phyloP scores from a whole-genome alignment of 371 early-diverging fungal genomes.

The Umbelopsis sp. region DNA sequence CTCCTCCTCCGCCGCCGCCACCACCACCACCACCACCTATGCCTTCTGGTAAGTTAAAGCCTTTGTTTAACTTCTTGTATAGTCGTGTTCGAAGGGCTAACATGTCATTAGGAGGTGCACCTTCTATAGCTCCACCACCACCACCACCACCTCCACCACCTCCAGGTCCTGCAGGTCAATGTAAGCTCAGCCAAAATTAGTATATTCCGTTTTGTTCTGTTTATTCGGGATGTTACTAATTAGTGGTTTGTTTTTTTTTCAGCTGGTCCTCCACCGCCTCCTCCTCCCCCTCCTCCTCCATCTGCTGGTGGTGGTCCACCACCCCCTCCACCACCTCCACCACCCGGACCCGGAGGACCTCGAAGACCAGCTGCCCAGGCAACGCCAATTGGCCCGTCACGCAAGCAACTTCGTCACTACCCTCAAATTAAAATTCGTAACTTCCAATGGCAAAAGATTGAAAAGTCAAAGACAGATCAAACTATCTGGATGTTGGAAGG shows the following conservation, averaged over 20 bases:
- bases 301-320: neutral
- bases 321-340: slow-evolving; percentile 21
- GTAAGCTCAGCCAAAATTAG: neutral
- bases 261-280: slow-evolving; percentile 25
- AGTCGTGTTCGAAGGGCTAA: too few relatives aligned
- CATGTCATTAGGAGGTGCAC: too few relatives aligned
- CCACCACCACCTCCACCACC: slow-evolving; percentile 21
- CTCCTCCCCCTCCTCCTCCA: slow-evolving; percentile 5
- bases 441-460: slow-evolving; percentile 52
- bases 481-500: slow-evolving; percentile 42
- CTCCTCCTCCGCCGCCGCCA: slow-evolving; percentile 28
- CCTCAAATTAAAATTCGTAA: slow-evolving; percentile 49
- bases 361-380: neutral
- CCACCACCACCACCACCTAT: slow-evolving; percentile 22
- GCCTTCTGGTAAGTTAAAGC: slow-evolving; percentile 17
- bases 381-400: slow-evolving; percentile 28
- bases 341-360: slow-evolving; percentile 5
- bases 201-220: neutral
- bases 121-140: slow-evolving; percentile 28
- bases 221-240: neutral
- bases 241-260: neutral
- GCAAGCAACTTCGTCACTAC: slow-evolving; percentile 46
- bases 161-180: slow-evolving; percentile 22
- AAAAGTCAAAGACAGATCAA: slow-evolving; percentile 39
- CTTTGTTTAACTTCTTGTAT: too few relatives aligned